These are phyloP conservation scores for Aschersonia sp. DNA, from an alignment of 2,329 filamentous ascomycete species.

Conservation along the genomic window DNA sequence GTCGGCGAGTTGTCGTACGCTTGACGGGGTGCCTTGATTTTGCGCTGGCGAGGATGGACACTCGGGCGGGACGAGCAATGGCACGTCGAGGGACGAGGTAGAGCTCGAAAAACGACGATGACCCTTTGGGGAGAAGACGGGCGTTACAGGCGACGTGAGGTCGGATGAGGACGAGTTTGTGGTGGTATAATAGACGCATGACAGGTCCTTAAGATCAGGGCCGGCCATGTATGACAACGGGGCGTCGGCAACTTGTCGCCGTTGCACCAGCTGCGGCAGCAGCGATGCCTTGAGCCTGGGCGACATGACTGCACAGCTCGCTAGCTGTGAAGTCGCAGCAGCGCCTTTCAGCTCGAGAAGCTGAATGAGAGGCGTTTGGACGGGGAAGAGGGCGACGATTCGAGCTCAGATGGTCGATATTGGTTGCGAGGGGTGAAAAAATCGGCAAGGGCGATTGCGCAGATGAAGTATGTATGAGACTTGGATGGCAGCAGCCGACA, in stretches of 20 bases:
- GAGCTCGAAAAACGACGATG: slow-evolving; percentile 60
- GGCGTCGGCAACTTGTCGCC: slow-evolving; percentile 4
- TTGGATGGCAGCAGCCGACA: too few relatives aligned
- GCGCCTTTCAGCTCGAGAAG: not conserved
- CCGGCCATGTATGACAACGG: slow-evolving; percentile 16
- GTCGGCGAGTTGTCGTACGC: slow-evolving; percentile 59
- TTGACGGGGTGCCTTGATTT: slow-evolving; percentile 27
- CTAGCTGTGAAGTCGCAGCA: slow-evolving; percentile 1
- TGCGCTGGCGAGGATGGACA: slow-evolving; percentile 9
- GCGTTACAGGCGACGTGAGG: slow-evolving; percentile 53
- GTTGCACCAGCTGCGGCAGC: slow-evolving; percentile 3
- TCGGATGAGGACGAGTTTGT: slow-evolving; percentile 49
- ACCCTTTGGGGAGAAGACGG: slow-evolving; percentile 51
- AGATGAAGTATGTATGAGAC: too few relatives aligned
- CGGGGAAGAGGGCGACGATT: too few relatives aligned
- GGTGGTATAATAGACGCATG: slow-evolving; percentile 25
- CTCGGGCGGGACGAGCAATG: slow-evolving; percentile 14
- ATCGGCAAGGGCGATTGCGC: too few relatives aligned
- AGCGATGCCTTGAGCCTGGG: slow-evolving; percentile 5
- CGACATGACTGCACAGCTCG: slow-evolving; percentile 4
- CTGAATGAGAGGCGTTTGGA: too few relatives aligned
- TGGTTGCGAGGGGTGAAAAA: too few relatives aligned
- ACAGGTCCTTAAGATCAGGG: slow-evolving; percentile 18
- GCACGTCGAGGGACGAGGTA: slow-evolving; percentile 59
- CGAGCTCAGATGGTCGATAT: too few relatives aligned